Base-by-base conservation (phyloP, 1,284 basidiomycete genomes). In the Rhodotorula sp. region DNA sequence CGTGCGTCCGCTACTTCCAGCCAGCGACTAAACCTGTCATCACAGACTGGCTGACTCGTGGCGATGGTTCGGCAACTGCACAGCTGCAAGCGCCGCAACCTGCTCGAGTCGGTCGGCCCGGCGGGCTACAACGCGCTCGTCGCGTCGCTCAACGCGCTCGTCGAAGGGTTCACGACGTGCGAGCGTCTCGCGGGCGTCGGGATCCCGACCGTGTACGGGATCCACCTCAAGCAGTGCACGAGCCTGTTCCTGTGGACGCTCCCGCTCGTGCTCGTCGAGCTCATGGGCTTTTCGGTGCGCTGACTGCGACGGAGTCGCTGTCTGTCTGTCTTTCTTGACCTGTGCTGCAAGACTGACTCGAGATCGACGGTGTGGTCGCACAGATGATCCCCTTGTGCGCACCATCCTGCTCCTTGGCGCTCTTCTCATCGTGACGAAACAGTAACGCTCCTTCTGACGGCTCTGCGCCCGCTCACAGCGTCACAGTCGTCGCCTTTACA, bases 91-190 rank as follows among this genome's bases (percentile, higher is more conserved):
- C 50, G 71, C 12, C 67, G 67, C 55, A 71, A 69, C 25, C 68
- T 76, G 41, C 65, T 80, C 45, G 78, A 80, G 48, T 55, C 61
- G n/a, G 59, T 80, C 56, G 79, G 79, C 14, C 77, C 77, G 0
- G 74, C 78, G 1, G 79, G 79, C 4, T 75, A 69, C 68, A 78
- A 75, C 53, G 73, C 70, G n/a, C 67, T 80, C 49, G 63, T 57
- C 2, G 49, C 62, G 44, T 49, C 59, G 4, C 49, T 79, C 21
- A 64, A 21, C 10, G 8, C 49, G 42, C 69, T 73, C 53, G 66
- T 73, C 58, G 76, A 77, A 23, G 58, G 45, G 49, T 78, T 79
- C 67, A 74, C 75, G 25, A 59, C 60, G 16, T 71, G 71, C 57
- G 77, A 77, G 59, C 61, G 74, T 34, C 56, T 78, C 16, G 70